Evolutionary conservation across 2,329 filamentous ascomycete species (phyloP), one percentile per base, ranked within the genome.

Genomic region (Diaporthe citriasiana): DNA sequence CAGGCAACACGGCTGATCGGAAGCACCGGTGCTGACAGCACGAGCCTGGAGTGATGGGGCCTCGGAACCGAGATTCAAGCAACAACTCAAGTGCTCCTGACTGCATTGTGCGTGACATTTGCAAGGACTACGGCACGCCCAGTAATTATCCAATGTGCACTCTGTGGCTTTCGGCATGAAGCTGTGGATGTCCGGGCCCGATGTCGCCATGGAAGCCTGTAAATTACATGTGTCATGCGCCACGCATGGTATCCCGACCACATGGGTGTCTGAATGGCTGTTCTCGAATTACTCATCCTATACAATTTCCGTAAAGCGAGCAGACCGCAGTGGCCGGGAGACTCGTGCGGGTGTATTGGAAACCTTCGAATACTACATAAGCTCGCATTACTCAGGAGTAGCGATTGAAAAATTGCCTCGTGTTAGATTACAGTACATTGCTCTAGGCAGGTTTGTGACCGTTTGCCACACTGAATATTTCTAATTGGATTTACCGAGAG

Each of bases 11-110:
- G 4, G 25, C 30, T 50, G 45, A 17, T n/a, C 63, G 63, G 45
- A 38, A 51, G 47, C 63, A 51, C 63, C 63, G 63, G 45, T 51
- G 63, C 45, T 66, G 45, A 66, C 60, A 38, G 63, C 45, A 51
- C 63, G 45, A 33, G 30, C 30, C 33, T 38, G 27, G 27, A 12
- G 30, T 27, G n/a, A 66, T 19, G 30, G 30, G 30, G 30, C 19
- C 40, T n/a, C 35, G 60, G 42, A 65, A 50, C 12, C 60, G 60
- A 51, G 13, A 66, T 51, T 50, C 19, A 33, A 47, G 8, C 19
- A 35, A 65, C n/a, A 40, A 17, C n/a, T 50, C 45, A 50, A 50
- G 45, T 50, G 7, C 19, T 17, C 33, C 45, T 33, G 42, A 35
- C 17, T 5, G 22, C 22, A 30, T 30, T 66, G 63, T 38, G 33